Base-by-base conservation (phyloP, 345 rosid genomes). In the Arabis alpina region DNA sequence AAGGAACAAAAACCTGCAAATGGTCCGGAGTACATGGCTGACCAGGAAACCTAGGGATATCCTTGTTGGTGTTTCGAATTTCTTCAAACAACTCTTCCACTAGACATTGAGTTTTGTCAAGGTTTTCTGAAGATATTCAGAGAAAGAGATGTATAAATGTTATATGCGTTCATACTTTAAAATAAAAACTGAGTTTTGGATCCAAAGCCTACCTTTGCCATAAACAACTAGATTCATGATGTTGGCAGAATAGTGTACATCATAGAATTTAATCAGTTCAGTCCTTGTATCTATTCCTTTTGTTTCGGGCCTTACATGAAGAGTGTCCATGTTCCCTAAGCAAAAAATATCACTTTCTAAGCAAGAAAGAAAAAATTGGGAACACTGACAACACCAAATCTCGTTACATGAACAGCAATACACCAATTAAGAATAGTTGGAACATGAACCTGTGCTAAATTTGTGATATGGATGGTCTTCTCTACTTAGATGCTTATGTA, bases 241-340 rank as follows among this genome's bases (percentile, higher is more conserved):
- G 80, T 86, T 93, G 70, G 98, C 89, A 27, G 98, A 93, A 83
- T 93, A 93, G 64, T 90, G 51, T 61, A 87, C 91, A n/a, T 86
- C 76, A 59, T 93, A 93, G 62, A 93, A 87, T 30, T 83, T 86
- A 43, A 93, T 73, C 37, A 93, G 94, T 74, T 88, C 96, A 15
- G 67, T 56, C 63, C 98, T 86, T 60, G 82, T 87, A 74, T 93
- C 92, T 43, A 86, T 30, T 67, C 97, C 98, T 67, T 72, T 86
- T 57, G 83, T 90, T 78, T 81, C 56, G 12, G 98, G 98, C 50
- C 70, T 75, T 61, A 86, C 92, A 63, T 80, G 87, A 80, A 90
- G 76, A 36, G 96, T 93, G 41, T 93, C 86, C 94, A 86, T 80
- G 58, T 85, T 93, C 64, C 98, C 97, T 93, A 61, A 24, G 37